These are phyloP conservation scores for Stephania japonica DNA, from an alignment of 164 flowering plant genomes.

Conservation along the genomic window DNA sequence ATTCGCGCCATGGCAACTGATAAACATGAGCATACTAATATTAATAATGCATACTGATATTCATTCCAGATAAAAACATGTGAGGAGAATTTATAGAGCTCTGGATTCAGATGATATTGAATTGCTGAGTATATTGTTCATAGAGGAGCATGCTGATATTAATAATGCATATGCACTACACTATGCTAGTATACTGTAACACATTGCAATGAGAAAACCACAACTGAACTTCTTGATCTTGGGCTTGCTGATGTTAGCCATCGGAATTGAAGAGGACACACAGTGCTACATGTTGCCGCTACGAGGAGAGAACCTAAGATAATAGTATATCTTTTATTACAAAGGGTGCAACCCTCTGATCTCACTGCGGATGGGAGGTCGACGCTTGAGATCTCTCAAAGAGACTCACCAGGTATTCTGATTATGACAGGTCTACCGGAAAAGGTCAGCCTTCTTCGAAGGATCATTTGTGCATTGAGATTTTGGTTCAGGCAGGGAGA, in stretches of 20 bases:
- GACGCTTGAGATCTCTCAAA: constrained; percentile 77
- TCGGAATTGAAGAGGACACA: constrained; percentile 53
- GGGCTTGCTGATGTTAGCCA: constrained; percentile 77
- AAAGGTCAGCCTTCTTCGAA: constrained; percentile 63
- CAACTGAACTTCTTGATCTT: constrained; percentile 72
- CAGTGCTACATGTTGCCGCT: constrained; percentile 88
- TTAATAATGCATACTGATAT: too few relatives aligned
- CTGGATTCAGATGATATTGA: constrained; percentile 94
- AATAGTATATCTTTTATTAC: constrained; percentile 72
- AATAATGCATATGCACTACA: constrained; percentile 86
- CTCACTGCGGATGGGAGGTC: constrained; percentile 74
- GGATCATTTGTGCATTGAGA: constrained; percentile 80
- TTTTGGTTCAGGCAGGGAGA: constrained; percentile 88
- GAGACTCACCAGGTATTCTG: constrained; percentile 59
- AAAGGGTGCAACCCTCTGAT: constrained; percentile 74
- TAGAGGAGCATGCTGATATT: constrained; percentile 63
- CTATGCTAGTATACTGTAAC: constrained; percentile 97
- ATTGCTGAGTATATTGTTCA: constrained; percentile 66
- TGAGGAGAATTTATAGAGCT: constrained; percentile 75
- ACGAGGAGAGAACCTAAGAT: constrained; percentile 77
- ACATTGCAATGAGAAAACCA: constrained; percentile 76
- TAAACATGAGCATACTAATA: too few relatives aligned
- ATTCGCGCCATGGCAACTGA: constrained; percentile 38
- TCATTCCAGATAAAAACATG: constrained; percentile 60
- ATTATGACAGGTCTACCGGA: constrained; percentile 42